These are phyloP conservation scores for Closterium sp. DNA, from an alignment of 139 green algal genomes.

Conservation along the genomic window DNA sequence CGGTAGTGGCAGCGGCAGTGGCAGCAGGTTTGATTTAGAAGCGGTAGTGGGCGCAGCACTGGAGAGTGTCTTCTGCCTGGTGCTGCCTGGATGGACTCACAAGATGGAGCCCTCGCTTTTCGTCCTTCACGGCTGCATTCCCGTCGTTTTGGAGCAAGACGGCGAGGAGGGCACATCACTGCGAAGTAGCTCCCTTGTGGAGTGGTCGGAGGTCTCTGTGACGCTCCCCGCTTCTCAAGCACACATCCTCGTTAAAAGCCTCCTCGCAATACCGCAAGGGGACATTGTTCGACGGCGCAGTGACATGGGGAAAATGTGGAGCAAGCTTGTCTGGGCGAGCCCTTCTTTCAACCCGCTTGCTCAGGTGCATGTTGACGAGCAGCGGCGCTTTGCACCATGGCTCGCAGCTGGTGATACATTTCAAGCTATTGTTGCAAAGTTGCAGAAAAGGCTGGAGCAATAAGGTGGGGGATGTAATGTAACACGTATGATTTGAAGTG, in stretches of 20 bases:
- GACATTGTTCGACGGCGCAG: background rate
- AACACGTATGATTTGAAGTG: no score
- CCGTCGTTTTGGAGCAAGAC: background rate
- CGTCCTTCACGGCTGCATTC: background rate
- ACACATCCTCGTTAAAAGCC: background rate
- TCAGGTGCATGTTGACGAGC: background rate
- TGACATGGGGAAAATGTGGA: background rate
- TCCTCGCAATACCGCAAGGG: background rate
- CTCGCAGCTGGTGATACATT: background rate
- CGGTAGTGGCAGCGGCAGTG: no score
- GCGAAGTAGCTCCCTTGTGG: background rate
- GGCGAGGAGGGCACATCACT: background rate
- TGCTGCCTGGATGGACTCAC: background rate
- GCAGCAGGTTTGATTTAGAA: background rate
- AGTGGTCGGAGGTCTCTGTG: background rate
- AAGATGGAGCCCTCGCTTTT: background rate
- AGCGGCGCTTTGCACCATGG: background rate
- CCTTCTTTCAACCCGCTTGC: background rate
- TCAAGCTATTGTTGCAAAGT: background rate
- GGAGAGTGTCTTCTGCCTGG: background rate
- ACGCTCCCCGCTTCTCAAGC: background rate
- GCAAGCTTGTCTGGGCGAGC: background rate
- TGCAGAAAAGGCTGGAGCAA: background rate
- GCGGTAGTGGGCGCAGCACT: background rate
- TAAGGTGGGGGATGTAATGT: background rate